Percentiles rank a stretch among this genome's conserved stretches.
These are phyloP conservation scores for Pleurotus sapidus DNA, from an alignment of 768 basidiomycete species.

Conservation along the genomic window DNA sequence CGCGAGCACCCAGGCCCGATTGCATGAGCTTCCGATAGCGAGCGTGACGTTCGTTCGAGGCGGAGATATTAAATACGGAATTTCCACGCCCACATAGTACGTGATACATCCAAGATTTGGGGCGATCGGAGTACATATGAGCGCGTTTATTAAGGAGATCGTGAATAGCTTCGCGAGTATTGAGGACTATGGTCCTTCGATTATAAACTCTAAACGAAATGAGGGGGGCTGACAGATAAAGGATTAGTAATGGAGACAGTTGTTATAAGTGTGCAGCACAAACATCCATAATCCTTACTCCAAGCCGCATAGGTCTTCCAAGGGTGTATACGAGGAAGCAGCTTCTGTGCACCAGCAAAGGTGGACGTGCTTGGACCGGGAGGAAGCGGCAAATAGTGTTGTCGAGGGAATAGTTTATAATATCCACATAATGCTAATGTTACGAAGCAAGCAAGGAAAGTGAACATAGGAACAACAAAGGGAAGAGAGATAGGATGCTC, in stretches of 20 bases:
- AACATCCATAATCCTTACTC: conserved; percentile 20
- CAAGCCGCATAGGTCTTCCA: conserved; percentile 26
- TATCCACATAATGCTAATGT: neutral
- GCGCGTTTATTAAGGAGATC: conserved; percentile 52
- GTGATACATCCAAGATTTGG: conserved; percentile 40
- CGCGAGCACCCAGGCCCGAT: conserved; percentile 31
- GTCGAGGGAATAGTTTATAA: neutral
- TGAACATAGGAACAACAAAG: neutral
- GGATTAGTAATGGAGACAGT: neutral
- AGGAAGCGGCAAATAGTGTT: conserved; percentile 16
- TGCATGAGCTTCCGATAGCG: conserved; percentile 40
- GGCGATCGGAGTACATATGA: conserved; percentile 54
- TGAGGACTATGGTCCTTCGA: conserved; percentile 45
- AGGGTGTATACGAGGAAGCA: conserved; percentile 18
- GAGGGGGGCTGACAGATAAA: conserved; percentile 30
- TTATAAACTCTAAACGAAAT: conserved; percentile 47
- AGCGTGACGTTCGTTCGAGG: conserved; percentile 32
- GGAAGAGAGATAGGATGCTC: neutral
- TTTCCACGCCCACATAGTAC: conserved; percentile 39
- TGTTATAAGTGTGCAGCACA: neutral
- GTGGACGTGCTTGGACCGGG: conserved; percentile 22
- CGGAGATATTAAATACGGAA: conserved; percentile 42
- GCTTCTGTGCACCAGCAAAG: conserved; percentile 20
- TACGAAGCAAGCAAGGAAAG: neutral
- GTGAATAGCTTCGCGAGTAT: conserved; percentile 37